A percentile compares a stretch with the other conserved stretches of the same genome.
Conservation (phyloP, 169 alveolate genomes). For the Plasmodium yoelii region DNA sequence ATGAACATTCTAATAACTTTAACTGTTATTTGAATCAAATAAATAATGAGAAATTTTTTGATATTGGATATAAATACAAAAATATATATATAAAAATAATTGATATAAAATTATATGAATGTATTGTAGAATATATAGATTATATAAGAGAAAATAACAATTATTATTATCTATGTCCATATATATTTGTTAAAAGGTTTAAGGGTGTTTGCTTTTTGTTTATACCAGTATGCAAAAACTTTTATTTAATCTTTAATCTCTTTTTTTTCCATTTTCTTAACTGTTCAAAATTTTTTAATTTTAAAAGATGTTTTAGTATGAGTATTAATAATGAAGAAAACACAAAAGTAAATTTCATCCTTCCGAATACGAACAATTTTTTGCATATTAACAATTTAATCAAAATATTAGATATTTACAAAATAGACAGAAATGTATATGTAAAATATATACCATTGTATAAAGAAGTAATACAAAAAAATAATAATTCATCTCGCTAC, state of each 20-base stretch:
- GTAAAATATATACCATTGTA: constrained; percentile 26
- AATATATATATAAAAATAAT: constrained; percentile 73
- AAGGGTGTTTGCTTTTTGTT: constrained; percentile 35
- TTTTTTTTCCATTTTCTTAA: constrained; percentile 57
- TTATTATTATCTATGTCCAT: constrained; percentile 51
- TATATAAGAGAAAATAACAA: constrained; percentile 70
- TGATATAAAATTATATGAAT: constrained; percentile 60
- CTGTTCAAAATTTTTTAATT: constrained; percentile 66
- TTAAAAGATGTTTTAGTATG: constrained; percentile 47
- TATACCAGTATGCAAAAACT: constrained; percentile 63
- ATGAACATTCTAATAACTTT: constrained; percentile 8
- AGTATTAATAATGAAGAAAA: constrained; percentile 43
- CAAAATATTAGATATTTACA: constrained; percentile 43
- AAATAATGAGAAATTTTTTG: constrained; percentile 34
- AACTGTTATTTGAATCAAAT: constrained; percentile 11
- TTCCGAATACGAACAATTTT: constrained; percentile 40
- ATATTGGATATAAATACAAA: constrained; percentile 62
- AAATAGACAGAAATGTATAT: constrained; percentile 26
- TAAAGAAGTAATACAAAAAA: constrained; percentile 9
- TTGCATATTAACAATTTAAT: constrained; percentile 54
- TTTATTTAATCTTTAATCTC: constrained; percentile 59
- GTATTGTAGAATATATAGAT: constrained; percentile 28
- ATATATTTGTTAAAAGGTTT: constrained; percentile 52
- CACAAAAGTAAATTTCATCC: constrained; percentile 23
- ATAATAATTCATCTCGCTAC: constrained; percentile 13